Conservation (phyloP, 139 green algal genomes). For the Limnomonas spitsbergensis region DNA sequence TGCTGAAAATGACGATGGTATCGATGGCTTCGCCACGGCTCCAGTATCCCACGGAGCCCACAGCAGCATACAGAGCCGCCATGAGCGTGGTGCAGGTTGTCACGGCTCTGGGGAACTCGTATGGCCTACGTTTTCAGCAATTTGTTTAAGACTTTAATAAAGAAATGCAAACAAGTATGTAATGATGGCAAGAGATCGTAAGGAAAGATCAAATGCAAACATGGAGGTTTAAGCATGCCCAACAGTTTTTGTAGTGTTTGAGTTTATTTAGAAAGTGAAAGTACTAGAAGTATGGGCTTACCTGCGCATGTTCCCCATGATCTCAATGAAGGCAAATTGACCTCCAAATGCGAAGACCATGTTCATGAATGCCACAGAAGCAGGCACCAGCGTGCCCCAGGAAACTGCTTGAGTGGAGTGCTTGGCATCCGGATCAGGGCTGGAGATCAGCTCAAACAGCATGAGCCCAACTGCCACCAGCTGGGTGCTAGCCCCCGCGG, state of each 20-base stretch:
- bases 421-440: constrained; percentile 27
- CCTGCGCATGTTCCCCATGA: constrained; percentile 33
- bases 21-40: constrained; percentile 22
- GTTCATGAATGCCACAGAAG: constrained; percentile 20
- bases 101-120: constrained; percentile 34
- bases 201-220: neutral
- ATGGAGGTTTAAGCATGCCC: neutral
- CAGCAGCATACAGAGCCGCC: constrained; percentile 35
- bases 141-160: neutral
- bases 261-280: neutral
- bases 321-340: constrained; percentile 53
- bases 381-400: neutral
- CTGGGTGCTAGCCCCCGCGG: constrained; percentile 43
- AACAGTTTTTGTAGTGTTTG: neutral
- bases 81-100: constrained; percentile 42
- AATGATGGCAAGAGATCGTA: constrained; percentile 1
- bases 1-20: constrained; percentile 51
- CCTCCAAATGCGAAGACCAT: constrained; percentile 9
- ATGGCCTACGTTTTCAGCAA: constrained; percentile 6
- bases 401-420: constrained; percentile 12
- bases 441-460: constrained; percentile 35
- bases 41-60: constrained; percentile 52
- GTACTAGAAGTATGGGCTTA: neutral
- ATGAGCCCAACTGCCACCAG: constrained; percentile 51
- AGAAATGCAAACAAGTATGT: neutral